These are phyloP conservation scores for Porogramme epimiltina DNA, from an alignment of 1,284 basidiomycete genomes.

Conservation along the genomic window DNA sequence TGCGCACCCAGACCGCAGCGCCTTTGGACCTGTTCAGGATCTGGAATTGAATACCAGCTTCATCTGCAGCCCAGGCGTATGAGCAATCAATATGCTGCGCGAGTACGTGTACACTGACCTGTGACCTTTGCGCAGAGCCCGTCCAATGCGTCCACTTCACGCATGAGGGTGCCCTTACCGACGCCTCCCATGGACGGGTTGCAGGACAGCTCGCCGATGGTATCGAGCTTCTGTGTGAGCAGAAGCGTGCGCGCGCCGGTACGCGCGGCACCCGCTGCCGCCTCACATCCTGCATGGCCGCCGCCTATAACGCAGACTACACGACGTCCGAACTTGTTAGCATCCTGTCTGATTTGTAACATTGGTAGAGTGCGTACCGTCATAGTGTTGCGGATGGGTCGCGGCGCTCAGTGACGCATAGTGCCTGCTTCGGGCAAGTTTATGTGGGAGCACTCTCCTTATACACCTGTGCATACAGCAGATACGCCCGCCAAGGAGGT, in stretches of 20 bases:
- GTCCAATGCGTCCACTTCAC: conserved; percentile 87
- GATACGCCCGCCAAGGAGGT: no score
- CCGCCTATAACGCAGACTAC: conserved; percentile 88
- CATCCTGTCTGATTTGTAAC: background rate
- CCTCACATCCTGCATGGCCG: conserved; percentile 91
- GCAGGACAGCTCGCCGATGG: conserved; percentile 87
- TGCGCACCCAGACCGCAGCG: conserved; percentile 80
- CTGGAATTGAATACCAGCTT: conserved; percentile 86
- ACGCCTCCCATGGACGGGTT: conserved; percentile 90
- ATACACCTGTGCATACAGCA: conserved; percentile 16
- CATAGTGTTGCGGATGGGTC: conserved; percentile 21
- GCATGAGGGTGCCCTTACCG: conserved; percentile 87
- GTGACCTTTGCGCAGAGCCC: conserved; percentile 78
- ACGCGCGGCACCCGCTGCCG: conserved; percentile 83
- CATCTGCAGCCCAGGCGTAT: conserved; percentile 49
- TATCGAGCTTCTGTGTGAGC: conserved; percentile 79
- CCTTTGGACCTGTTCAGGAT: conserved; percentile 87
- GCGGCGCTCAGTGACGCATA: conserved; percentile 15
- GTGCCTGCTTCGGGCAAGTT: background rate
- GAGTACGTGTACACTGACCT: conserved; percentile 41
- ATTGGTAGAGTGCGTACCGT: conserved; percentile 22
- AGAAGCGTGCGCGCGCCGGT: conserved; percentile 81
- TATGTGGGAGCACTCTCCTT: background rate
- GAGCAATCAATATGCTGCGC: background rate
- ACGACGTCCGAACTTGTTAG: background rate